Evolutionary conservation across 306 rosid species (phyloP).

Genomic region (Inga oerstediana): DNA sequence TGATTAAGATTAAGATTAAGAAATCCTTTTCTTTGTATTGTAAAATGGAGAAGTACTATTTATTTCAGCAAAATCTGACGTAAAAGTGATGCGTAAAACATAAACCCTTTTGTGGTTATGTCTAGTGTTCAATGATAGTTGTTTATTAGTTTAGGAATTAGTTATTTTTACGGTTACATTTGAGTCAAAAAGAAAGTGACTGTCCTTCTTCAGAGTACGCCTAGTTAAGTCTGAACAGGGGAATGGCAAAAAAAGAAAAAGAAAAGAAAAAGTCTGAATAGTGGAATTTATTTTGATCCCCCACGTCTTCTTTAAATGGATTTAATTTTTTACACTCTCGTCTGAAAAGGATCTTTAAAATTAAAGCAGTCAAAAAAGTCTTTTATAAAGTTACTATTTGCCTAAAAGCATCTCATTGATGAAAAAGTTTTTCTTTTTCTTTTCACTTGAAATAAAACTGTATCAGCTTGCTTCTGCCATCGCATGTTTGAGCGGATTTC

Average conservation of each 20-base stretch:
- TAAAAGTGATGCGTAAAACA: background rate
- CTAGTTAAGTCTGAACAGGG: constrained; percentile 35
- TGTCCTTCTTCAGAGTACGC: background rate
- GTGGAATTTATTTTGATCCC: constrained; percentile 1
- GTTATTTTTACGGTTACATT: background rate
- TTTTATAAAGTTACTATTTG: background rate
- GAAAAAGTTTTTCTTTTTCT: background rate
- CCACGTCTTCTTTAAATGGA: background rate
- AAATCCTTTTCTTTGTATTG: background rate
- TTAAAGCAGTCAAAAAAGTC: background rate
- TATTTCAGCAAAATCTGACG: background rate
- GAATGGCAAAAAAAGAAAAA: background rate
- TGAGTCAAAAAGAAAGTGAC: background rate
- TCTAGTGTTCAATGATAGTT: background rate
- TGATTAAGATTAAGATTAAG: background rate
- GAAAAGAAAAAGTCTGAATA: background rate
- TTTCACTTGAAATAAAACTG: background rate
- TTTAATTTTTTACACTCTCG: background rate
- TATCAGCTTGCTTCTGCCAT: background rate
- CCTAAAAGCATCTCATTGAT: background rate
- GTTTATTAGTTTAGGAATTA: too few species aligned
- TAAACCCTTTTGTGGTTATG: background rate
- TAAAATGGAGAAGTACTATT: background rate
- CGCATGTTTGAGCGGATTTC: background rate
- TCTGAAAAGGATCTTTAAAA: constrained; percentile 23